Conservation (phyloP, 2,329 filamentous ascomycete genomes). For the Cercospora beticola region DNA sequence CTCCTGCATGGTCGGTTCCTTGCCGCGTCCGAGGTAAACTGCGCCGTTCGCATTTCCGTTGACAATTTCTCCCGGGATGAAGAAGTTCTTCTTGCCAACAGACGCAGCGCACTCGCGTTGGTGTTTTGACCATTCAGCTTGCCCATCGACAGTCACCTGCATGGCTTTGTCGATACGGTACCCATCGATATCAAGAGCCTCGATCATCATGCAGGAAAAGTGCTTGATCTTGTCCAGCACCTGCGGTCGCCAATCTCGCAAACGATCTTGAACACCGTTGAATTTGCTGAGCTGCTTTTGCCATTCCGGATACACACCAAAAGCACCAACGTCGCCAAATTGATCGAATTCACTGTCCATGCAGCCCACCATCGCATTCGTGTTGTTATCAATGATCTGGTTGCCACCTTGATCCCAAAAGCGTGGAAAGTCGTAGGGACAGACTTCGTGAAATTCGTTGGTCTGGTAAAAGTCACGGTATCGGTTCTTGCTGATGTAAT, state of each 20-base stretch:
- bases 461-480: conserved; percentile 61
- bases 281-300: conserved; percentile 65
- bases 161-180: conserved; percentile 67
- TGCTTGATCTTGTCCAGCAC: conserved; percentile 59
- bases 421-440: conserved; percentile 57
- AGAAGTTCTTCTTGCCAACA: conserved; percentile 64
- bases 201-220: conserved; percentile 64
- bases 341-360: conserved; percentile 64
- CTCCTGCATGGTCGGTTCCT: conserved; percentile 56
- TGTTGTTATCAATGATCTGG: conserved; percentile 50
- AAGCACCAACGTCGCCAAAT: conserved; percentile 64
- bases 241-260: conserved; percentile 62
- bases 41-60: conserved; percentile 61
- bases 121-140: conserved; percentile 57
- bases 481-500: conserved; percentile 55
- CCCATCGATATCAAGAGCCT: conserved; percentile 64
- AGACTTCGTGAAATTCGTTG: conserved; percentile 53
- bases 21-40: conserved; percentile 62
- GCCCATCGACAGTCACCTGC: conserved; percentile 62
- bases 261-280: conserved; percentile 65
- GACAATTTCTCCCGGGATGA: conserved; percentile 64
- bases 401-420: conserved; percentile 62
- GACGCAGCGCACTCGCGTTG: conserved; percentile 58
- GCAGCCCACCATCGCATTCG: conserved; percentile 53
- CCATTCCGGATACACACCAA: conserved; percentile 64